These are phyloP conservation scores for Toxicodendron radicans DNA, from an alignment of 345 rosid species.

Conservation along the genomic window DNA sequence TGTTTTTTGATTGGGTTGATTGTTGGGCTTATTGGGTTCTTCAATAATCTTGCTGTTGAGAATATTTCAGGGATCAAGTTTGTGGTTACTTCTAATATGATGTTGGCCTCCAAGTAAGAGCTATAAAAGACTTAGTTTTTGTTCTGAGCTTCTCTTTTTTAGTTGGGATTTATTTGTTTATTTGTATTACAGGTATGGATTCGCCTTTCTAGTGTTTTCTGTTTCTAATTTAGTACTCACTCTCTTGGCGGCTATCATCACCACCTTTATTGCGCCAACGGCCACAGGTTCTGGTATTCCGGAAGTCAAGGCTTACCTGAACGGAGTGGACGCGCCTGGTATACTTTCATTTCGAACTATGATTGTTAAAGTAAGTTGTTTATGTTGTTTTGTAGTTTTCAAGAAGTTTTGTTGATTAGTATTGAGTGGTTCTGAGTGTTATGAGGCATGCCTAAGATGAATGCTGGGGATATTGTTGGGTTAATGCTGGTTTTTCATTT, in stretches of 20 bases:
- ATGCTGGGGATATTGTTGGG: neutral
- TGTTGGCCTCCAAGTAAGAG: conserved; percentile 55
- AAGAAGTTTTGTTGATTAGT: no score
- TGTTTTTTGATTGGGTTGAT: conserved; percentile 66
- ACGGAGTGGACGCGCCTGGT: conserved; percentile 92
- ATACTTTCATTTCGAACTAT: conserved; percentile 70
- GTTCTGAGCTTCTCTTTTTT: neutral
- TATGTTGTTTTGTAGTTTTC: neutral
- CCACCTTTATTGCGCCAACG: conserved; percentile 73
- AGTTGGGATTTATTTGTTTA: neutral
- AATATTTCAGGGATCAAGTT: conserved; percentile 85
- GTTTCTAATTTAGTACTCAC: conserved; percentile 70
- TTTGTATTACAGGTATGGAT: conserved; percentile 46
- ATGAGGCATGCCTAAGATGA: neutral
- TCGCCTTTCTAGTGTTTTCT: conserved; percentile 72
- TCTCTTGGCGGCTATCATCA: conserved; percentile 60
- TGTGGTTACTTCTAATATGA: conserved; percentile 87
- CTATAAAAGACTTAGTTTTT: neutral
- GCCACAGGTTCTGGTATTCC: conserved; percentile 97
- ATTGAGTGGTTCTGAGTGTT: no score
- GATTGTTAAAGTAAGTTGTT: conserved; percentile 58
- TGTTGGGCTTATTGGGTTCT: conserved; percentile 79
- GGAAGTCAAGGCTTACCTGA: conserved; percentile 92
- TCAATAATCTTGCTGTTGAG: conserved; percentile 84
- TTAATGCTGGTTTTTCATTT: neutral